A percentile compares a stretch with the other conserved stretches of the same genome.
These are phyloP conservation scores for Chaetomiaceae sp. DNA, from an alignment of 2,329 filamentous ascomycete genomes.

Conservation along the genomic window DNA sequence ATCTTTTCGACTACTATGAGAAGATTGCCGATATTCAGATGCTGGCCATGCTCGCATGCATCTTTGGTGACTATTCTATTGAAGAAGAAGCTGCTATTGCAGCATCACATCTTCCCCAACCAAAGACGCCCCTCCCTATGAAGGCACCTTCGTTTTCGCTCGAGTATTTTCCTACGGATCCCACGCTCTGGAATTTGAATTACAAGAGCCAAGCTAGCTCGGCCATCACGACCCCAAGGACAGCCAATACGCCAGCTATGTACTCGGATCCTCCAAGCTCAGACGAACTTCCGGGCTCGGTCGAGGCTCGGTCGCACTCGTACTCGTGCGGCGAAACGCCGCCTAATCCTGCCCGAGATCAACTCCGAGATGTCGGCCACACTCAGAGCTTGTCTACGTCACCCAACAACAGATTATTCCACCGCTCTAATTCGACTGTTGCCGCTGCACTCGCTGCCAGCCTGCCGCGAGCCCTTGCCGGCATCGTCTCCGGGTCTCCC, in stretches of 20 bases:
- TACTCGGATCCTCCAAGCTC: slow-evolving; percentile 55
- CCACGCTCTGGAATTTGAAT: slow-evolving; percentile 49
- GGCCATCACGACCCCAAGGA: slow-evolving; percentile 52
- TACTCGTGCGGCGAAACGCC: slow-evolving; percentile 61
- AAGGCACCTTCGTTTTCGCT: slow-evolving; percentile 64
- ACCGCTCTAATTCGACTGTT: slow-evolving; percentile 52
- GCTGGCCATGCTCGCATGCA: slow-evolving; percentile 67
- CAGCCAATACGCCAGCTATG: slow-evolving; percentile 51
- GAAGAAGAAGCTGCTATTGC: slow-evolving; percentile 54
- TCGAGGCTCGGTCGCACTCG: slow-evolving; percentile 53
- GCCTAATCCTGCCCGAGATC: slow-evolving; percentile 46
- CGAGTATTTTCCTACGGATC: slow-evolving; percentile 61
- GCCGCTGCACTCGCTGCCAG: slow-evolving; percentile 53
- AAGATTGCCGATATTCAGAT: slow-evolving; percentile 61
- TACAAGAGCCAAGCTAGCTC: slow-evolving; percentile 52
- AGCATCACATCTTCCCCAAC: slow-evolving; percentile 52
- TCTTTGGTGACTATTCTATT: slow-evolving; percentile 59
- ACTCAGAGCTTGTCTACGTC: slow-evolving; percentile 56
- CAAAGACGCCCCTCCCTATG: slow-evolving; percentile 59
- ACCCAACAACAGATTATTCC: slow-evolving; percentile 51
- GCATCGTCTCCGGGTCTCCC: slow-evolving; percentile 39
- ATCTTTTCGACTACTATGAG: slow-evolving; percentile 63
- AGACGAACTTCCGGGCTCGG: slow-evolving; percentile 49
- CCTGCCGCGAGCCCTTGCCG: slow-evolving; percentile 45
- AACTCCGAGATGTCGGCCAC: slow-evolving; percentile 41